A percentile compares a stretch with the other conserved stretches of the same genome.
Conservation (phyloP, 73 alveolate genomes). For the Durusdinium trenchii region DNA sequence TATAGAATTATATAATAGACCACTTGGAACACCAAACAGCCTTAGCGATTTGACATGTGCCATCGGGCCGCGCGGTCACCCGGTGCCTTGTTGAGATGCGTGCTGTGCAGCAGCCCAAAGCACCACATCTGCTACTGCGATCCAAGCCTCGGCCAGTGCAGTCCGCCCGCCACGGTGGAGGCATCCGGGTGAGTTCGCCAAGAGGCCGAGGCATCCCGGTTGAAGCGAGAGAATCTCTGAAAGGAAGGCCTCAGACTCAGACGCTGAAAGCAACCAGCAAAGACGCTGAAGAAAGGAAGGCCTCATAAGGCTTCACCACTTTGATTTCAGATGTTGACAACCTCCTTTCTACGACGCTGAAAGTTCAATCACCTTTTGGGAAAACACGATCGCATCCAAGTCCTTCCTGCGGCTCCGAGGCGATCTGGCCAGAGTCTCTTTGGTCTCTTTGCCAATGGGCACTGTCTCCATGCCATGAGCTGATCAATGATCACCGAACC, state of each 20-base stretch:
- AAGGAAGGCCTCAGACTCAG: constrained; percentile 44
- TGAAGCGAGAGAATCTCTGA: constrained; percentile 89
- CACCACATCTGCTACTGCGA: constrained; percentile 96
- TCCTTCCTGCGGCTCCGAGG: constrained; percentile 12
- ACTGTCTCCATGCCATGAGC: constrained; percentile 56
- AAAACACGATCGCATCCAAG: no score
- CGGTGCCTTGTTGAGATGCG: constrained; percentile 70
- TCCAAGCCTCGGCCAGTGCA: constrained; percentile 45
- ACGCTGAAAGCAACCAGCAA: background rate
- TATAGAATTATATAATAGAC: no score
- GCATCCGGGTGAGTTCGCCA: background rate
- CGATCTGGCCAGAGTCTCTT: constrained; percentile 41
- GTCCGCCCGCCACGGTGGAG: background rate
- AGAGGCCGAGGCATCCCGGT: constrained; percentile 84
- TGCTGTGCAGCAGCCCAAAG: constrained; percentile 81
- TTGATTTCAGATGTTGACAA: background rate
- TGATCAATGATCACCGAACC: no score
- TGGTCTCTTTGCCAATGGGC: no score
- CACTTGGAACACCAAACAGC: no score
- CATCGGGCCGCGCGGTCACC: no score
- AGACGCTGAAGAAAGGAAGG: background rate
- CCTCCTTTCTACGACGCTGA: no score
- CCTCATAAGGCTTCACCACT: background rate
- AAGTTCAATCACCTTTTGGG: no score
- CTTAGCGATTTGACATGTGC: no score